Evolutionary conservation across 768 basidiomycete genomes (phyloP), one percentile per base, ranked within the genome.

Genomic region (Suillus americanus): DNA sequence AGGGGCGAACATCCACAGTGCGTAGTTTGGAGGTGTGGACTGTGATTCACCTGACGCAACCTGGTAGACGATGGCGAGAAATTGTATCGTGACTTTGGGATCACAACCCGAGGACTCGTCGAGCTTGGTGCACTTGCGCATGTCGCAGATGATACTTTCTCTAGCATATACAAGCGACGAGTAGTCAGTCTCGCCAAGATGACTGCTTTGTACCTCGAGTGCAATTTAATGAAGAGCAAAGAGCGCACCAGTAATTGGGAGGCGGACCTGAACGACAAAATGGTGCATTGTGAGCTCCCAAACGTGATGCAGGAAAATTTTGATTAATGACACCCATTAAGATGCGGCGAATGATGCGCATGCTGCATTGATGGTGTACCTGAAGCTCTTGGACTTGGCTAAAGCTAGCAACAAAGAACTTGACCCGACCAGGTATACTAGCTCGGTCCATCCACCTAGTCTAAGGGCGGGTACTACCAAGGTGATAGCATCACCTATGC

Each of bases 301-400:
- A 23, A 16, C 35, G 14, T 60, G 43, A n/a, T 48, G n/a, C 2
- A 9, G 12, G 41, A 43, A 37, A 48, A 43, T 8, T 28, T n/a
- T 16, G 23, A 62, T 51, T 57, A 30, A 41, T 41, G 40, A 51
- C 30, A 3, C 10, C 41, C 30, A 18, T 59, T 35, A 50, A 84
- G 83, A 85, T 65, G 84, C 84, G 2, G 83, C 84, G 0, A 85
- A 85, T 65, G 84, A 85, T 63, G 82, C 79, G 50, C 78, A 85
- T 64, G 81, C 78, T 50, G 81, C 79, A 5, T 70, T 85, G 16
- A 75, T 78, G 70, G 79, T 84, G 23, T 81, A 82, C 68, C 74
- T 77, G 23, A 71, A 65, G 45, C 60, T 85, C n/a, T 55, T 75
- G 28, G 68, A 63, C 3, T 75, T 79, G 5, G 80, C 80, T 2